phyloP scores from a whole-genome alignment of 192 early-diverging fungal genomes.

The Spinellus fusiger region DNA sequence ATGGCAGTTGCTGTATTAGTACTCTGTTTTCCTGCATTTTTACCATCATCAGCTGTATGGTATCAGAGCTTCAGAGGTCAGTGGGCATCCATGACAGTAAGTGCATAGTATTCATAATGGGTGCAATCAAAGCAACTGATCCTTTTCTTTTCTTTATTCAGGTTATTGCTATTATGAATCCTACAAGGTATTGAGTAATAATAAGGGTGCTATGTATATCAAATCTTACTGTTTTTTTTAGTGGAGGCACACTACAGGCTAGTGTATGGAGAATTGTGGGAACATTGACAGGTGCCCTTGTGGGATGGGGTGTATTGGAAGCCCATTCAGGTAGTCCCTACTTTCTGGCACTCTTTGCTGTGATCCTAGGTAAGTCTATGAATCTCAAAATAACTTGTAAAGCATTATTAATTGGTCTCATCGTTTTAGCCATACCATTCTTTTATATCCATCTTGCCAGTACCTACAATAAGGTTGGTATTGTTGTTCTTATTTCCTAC shows the following conservation, averaged over 20 bases:
- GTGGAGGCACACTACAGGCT: conserved; percentile 41
- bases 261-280: conserved; percentile 41
- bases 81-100: conserved; percentile 46
- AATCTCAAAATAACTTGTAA: not conserved
- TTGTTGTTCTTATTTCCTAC: conserved; percentile 24
- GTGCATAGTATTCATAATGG: too few species aligned
- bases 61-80: conserved; percentile 35
- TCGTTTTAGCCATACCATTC: conserved; percentile 20
- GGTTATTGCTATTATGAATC: conserved; percentile 25
- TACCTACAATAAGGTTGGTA: conserved; percentile 27
- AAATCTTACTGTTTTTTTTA: conserved; percentile 1
- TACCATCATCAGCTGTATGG: conserved; percentile 21
- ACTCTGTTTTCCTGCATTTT: conserved; percentile 36
- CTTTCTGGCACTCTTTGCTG: conserved; percentile 22
- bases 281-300: conserved; percentile 34
- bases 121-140: not conserved
- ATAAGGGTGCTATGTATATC: not conserved
- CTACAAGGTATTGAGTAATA: too few species aligned
- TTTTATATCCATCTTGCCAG: conserved; percentile 33
- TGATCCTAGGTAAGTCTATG: conserved; percentile 19
- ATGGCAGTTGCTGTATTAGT: conserved; percentile 38
- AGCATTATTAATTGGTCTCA: not conserved
- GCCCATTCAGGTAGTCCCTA: conserved; percentile 25
- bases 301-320: conserved; percentile 31
- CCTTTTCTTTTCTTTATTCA: not conserved